Evolutionary conservation across 371 early-diverging fungal species (phyloP), one percentile per base, ranked within the genome.

Genomic region (Circinella umbellata): DNA sequence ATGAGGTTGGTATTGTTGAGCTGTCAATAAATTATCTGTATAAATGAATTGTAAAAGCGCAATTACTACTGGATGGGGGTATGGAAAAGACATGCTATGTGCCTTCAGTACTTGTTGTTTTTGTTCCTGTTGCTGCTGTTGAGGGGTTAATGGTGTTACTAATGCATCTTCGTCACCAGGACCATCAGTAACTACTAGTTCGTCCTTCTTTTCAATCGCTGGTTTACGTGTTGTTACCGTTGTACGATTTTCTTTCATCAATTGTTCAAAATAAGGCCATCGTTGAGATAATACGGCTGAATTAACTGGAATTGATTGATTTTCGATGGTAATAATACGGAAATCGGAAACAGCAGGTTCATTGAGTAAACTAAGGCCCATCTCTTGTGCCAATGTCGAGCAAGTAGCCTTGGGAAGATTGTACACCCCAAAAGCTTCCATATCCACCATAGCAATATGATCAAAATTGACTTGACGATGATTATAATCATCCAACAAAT

Each of bases 401-500:
- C 83, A 79, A n/a, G 81, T 80, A 3, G 82, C 20, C 55, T 78
- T 80, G 3, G 87, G 82, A 9, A 84, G 71, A 10, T 75, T 75
- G 72, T 83, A 84, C 6, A 88, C 80, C 9, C 92, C 93, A 70
- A 93, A 84, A 0, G 91, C 90, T 49, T 90, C 88, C 70, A 93
- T 55, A 59, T 91, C 90, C 8, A 93, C 86, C 38, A 84, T 80
- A 35, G 89, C 85, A 66, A 90, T 62, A 64, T 93, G 90, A 39
- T 86, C 80, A 74, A 89, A 93, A 70, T 89, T 90, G 64, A 88
- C 79, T 49, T 87, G 91, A 42, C 94, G 88, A 61, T 91, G 86
- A 69, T 92, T 89, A 74, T 94, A 94, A 75, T 94, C 94, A 34
- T 90, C 89, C 8, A 88, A 80, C 59, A 93, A 77, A 39, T 79